Evolutionary conservation across 495 filamentous ascomycete species (phyloP).

Genomic region (Tuber microsphaerosporum): DNA sequence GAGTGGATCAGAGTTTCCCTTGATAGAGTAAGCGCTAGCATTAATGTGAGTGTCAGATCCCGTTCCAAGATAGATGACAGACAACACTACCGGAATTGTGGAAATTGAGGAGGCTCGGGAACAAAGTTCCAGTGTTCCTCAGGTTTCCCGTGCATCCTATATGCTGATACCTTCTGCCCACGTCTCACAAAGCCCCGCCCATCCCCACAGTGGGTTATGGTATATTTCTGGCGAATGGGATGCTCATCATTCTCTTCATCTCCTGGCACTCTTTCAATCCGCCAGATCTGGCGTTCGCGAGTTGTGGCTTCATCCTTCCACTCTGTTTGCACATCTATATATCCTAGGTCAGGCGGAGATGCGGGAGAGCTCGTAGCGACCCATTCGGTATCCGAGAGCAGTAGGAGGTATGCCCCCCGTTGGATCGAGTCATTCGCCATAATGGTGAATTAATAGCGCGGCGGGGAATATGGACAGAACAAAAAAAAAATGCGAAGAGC

Average conservation of each 20-base stretch:
- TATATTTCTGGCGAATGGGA: neutral
- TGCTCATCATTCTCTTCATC: neutral
- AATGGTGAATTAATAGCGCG: neutral
- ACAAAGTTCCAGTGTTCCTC: neutral
- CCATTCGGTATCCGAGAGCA: neutral
- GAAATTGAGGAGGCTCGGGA: neutral
- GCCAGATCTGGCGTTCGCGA: neutral
- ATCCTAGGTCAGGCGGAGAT: neutral
- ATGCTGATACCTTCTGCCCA: neutral
- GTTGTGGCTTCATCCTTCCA: neutral
- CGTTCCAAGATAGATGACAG: neutral
- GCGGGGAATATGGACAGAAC: neutral
- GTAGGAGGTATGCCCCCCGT: neutral
- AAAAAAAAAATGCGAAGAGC: neutral
- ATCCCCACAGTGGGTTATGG: neutral
- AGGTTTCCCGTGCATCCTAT: neutral
- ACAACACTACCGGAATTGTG: neutral
- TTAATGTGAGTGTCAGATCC: neutral
- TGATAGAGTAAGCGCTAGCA: neutral
- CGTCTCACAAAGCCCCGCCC: neutral
- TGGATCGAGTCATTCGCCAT: neutral
- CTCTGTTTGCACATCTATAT: neutral
- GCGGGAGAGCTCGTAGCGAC: neutral
- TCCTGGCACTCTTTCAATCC: neutral
- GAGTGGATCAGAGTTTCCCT: neutral